Evolutionary conservation across 2,329 filamentous ascomycete genomes (phyloP), one percentile per base, ranked within the genome.

Genomic region (Xylaria sp.): DNA sequence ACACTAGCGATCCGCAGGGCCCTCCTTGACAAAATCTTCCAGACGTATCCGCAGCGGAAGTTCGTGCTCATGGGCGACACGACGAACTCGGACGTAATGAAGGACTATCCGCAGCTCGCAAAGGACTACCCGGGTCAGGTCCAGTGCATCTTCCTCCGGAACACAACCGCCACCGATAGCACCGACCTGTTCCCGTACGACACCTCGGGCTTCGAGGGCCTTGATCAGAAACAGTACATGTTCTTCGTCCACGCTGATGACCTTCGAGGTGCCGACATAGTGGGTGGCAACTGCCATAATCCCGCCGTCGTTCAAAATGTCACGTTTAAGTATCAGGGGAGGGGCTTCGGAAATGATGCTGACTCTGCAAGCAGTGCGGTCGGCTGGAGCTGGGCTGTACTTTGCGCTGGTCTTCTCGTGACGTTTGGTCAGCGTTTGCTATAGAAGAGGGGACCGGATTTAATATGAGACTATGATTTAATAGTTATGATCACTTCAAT

Each of bases 61-160:
- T 94, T 94, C 74, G 85, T 94, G 66, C 85, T 94, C 10, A 81
- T 94, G 1, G 92, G 89, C 36, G 92, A 94, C 75, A 94, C 91
- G 0, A 89, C 86, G 66, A 94, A 94, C 80, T 85, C 85, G 36
- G 92, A 94, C 74, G 86, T 94, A 45, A 93, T 94, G 91, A 85
- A 81, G 60, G 89, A 83, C 55, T 88, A 87, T 71, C 85, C 85
- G 0, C 81, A 84, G 62, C 80, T 94, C 75, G 91, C 84, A 6
- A 85, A 84, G 54, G 85, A 90, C 66, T 91, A 88, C 73, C 91
- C 91, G 0, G 84, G 85, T 17, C 90, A 93, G 74, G 90, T 94
- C 3, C 89, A 91, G 73, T 94, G 92, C 77, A 94, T 94, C 72
- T 87, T 92, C 71, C 81, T 95, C 25, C 87, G 92, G 61, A 94